Evolutionary conservation across 257 asterid genomes (phyloP), one percentile per base, ranked within the genome.

Genomic region (Galeopsis tetrahit): DNA sequence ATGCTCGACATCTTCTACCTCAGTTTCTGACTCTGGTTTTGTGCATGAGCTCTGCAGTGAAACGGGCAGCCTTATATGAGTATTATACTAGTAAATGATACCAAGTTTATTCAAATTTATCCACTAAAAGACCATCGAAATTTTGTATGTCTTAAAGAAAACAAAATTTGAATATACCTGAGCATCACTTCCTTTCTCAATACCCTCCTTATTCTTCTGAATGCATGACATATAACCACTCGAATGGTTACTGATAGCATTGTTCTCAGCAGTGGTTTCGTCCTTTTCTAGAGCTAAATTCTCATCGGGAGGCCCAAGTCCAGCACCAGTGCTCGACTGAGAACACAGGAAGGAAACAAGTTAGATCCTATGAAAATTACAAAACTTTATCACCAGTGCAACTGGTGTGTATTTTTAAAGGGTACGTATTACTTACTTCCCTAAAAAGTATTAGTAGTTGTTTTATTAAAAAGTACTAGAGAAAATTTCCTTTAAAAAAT

Each of bases 31-130:
- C 46, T 81, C 96, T 17, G 97, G 94, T 79, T 89, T 91, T 35
- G 96, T 79, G 83, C 95, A 86, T 70, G 98, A 93, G 79, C 98
- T 93, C 97, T 93, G 84, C 78, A 75, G 68, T 73, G 7, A 80
- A 70, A 74, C 0, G 34, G 36, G 21, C 13, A 60, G 14, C 32
- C 4, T 64, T 70, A 14, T 36, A 44, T 62, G 43, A 74, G 68
- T 51, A 43, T 38, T 9, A 62, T 5, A 64, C 38, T 21, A 63
- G 60, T 8, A 43, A 10, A 38, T 36, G 33, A 15, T 44, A 68
- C 0, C 10, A 36, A 34, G 7, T n/a, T 42, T 62, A 46, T 68
- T 10, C 44, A 68, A 4, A 7, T 40, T 55, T 49, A 8, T 40
- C 63, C 69, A 74, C 11, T 28, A 10, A 61, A n/a, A 53, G n/a